Evolutionary conservation across 768 basidiomycete species (phyloP).

Genomic region (Boletus huronensis): DNA sequence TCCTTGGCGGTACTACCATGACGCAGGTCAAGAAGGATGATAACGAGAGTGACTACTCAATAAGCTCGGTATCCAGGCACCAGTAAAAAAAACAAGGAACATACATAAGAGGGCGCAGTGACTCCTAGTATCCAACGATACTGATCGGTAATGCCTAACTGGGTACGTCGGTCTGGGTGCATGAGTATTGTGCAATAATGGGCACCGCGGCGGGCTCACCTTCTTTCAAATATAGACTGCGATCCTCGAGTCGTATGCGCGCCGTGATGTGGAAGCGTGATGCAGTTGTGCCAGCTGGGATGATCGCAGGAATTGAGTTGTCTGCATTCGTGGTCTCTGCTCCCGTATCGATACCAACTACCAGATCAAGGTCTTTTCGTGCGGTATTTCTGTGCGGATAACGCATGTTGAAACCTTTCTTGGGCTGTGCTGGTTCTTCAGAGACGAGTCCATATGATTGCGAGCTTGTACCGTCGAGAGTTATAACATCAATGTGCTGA

Average conservation of each 20-base stretch:
- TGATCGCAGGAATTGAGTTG: neutral
- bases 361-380: conserved; percentile 36
- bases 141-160: conserved; percentile 28
- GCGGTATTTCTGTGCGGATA: conserved; percentile 42
- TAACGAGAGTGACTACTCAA: conserved; percentile 25
- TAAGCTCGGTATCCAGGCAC: neutral
- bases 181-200: conserved; percentile 5
- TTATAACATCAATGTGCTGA: conserved; percentile 33
- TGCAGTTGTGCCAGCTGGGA: conserved; percentile 19
- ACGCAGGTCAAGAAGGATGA: conserved; percentile 35
- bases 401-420: conserved; percentile 34
- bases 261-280: conserved; percentile 47
- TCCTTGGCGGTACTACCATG: conserved; percentile 37
- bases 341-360: conserved; percentile 7
- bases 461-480: conserved; percentile 5
- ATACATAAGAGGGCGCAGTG: conserved; percentile 46
- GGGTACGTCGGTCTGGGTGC: conserved; percentile 32
- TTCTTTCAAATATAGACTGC: conserved; percentile 42
- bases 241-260: conserved; percentile 41
- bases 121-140: conserved; percentile 48
- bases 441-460: neutral
- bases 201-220: conserved; percentile 26
- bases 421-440: neutral
- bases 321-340: neutral
- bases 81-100: conserved; percentile 16